Percentiles rank a stretch among this genome's conserved stretches.
Conservation (phyloP, 345 rosid genomes). For the Raphanus sativus region DNA sequence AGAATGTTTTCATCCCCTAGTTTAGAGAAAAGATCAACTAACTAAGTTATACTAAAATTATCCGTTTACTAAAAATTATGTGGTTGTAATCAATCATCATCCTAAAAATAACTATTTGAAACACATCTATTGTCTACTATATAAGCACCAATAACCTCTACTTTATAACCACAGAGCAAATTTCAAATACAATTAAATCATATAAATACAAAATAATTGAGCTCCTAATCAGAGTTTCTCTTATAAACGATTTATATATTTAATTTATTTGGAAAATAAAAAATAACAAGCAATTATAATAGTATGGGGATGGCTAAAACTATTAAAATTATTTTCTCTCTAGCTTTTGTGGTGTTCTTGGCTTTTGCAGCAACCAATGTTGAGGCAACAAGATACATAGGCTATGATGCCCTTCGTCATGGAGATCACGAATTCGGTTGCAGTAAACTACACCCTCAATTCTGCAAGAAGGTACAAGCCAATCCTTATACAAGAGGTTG, state of each 20-base stretch:
- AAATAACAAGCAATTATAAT: background rate
- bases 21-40: too few species aligned
- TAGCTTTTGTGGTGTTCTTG: background rate
- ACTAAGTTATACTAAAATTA: background rate
- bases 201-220: background rate
- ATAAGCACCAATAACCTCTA: background rate
- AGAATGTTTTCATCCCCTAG: too few species aligned
- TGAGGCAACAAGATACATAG: background rate
- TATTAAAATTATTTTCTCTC: background rate
- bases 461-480: too few species aligned
- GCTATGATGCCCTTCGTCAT: too few species aligned
- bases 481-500: too few species aligned
- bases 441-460: too few species aligned
- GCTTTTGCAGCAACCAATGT: background rate
- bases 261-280: background rate
- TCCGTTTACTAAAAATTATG: background rate
- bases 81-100: background rate
- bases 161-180: background rate
- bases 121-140: background rate
- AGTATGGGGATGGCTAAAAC: constrained; percentile 26
- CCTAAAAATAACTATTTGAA: background rate
- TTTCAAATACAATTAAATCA: background rate
- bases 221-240: constrained; percentile 8
- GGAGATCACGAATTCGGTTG: too few species aligned
- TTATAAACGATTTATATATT: constrained; percentile 6